A percentile compares a stretch with the other conserved stretches of the same genome.
These are phyloP conservation scores for Leccinum brunneo-olivaceum DNA, from an alignment of 1,284 basidiomycete species.

Conservation along the genomic window DNA sequence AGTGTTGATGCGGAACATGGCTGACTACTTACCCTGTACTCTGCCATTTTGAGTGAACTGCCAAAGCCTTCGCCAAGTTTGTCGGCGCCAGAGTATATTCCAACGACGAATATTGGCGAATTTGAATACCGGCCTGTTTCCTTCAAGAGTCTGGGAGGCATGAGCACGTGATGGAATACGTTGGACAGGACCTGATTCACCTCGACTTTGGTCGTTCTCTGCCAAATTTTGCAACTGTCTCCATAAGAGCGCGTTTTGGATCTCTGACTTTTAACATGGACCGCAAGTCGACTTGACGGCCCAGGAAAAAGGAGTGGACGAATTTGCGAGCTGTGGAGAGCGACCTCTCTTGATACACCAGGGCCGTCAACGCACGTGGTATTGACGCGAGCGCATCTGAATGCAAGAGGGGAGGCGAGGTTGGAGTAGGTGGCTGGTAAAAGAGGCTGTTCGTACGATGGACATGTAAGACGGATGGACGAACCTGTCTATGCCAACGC, in stretches of 20 bases:
- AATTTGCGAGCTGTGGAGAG: constrained; percentile 76
- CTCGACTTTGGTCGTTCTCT: constrained; percentile 71
- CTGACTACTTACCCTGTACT: constrained; percentile 67
- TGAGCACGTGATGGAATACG: neutral
- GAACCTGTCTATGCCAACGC: constrained; percentile 67
- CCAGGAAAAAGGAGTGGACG: constrained; percentile 80
- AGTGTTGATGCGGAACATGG: neutral
- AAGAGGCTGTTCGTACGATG: constrained; percentile 7
- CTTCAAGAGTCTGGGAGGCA: constrained; percentile 59
- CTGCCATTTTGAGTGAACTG: constrained; percentile 89
- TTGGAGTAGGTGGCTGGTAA: constrained; percentile 42
- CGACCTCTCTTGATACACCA: constrained; percentile 75
- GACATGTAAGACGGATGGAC: constrained; percentile 7
- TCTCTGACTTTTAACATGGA: constrained; percentile 86
- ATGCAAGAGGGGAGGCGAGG: constrained; percentile 50
- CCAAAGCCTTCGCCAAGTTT: constrained; percentile 96
- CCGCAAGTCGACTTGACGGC: constrained; percentile 75
- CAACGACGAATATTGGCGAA: constrained; percentile 89
- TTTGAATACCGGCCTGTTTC: constrained; percentile 89
- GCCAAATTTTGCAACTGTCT: constrained; percentile 73
- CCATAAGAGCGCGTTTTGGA: constrained; percentile 74
- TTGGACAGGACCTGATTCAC: constrained; percentile 32
- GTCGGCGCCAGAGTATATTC: constrained; percentile 83
- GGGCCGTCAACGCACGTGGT: constrained; percentile 68
- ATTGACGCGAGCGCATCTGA: constrained; percentile 72